Evolutionary conservation across 768 basidiomycete genomes (phyloP).

Genomic region (Mycena vitilis): DNA sequence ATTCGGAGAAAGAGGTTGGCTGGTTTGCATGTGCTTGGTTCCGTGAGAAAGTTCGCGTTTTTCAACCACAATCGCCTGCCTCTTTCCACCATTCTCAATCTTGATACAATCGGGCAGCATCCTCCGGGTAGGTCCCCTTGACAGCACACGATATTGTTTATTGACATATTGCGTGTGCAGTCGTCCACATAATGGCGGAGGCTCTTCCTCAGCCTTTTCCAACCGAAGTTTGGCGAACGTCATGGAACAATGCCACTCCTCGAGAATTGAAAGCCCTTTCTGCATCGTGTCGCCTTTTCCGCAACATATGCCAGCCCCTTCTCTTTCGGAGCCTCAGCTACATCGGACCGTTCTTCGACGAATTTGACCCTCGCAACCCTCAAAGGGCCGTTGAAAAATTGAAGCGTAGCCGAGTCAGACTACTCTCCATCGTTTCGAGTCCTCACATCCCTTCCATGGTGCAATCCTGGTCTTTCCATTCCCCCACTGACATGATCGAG

Average conservation of each 20-base stretch:
- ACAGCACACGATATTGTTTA: neutral
- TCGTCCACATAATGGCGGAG: neutral
- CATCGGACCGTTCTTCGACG: neutral
- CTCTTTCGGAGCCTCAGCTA: conserved; percentile 10
- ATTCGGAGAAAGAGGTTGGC: too few relatives aligned
- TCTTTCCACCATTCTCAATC: neutral
- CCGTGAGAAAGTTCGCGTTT: neutral
- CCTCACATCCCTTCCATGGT: conserved; percentile 15
- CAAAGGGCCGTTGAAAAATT: neutral
- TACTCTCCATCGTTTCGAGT: conserved; percentile 11
- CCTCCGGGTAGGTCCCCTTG: neutral
- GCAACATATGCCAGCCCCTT: conserved; percentile 24
- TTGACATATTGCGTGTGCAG: neutral
- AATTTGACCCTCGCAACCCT: neutral
- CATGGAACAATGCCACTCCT: neutral
- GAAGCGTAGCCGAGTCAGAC: conserved; percentile 12
- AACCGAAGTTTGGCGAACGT: conserved; percentile 14
- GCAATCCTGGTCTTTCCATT: conserved; percentile 12
- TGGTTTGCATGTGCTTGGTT: neutral
- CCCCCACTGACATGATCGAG: neutral
- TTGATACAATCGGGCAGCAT: neutral
- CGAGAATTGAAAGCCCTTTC: conserved; percentile 16
- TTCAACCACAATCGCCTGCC: neutral
- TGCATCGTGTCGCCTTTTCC: conserved; percentile 20
- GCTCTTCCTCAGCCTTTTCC: neutral